These are phyloP conservation scores for Nicotiana obtusifolia DNA, from an alignment of 257 asterid species.

Conservation along the genomic window DNA sequence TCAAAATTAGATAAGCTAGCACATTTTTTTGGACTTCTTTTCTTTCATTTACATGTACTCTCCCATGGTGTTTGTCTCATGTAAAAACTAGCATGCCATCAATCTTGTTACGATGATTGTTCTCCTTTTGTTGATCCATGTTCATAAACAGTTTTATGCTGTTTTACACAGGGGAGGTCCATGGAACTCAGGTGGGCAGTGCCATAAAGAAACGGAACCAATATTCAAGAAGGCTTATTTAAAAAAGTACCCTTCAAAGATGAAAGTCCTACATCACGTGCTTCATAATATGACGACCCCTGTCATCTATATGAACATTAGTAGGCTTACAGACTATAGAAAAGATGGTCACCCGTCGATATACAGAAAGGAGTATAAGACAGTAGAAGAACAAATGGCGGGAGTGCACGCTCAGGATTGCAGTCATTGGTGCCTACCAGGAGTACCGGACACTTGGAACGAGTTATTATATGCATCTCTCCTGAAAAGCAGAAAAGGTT, in stretches of 20 bases:
- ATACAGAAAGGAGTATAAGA: slow-evolving; percentile 53
- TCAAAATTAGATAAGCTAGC: background rate
- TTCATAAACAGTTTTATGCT: background rate
- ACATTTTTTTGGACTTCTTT: background rate
- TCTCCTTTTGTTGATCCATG: background rate
- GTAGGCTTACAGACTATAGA: slow-evolving; percentile 68
- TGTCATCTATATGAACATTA: slow-evolving; percentile 61
- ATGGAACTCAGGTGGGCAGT: slow-evolving; percentile 93
- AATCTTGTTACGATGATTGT: background rate
- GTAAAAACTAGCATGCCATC: background rate
- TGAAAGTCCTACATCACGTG: slow-evolving; percentile 61
- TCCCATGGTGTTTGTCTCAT: background rate
- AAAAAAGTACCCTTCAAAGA: slow-evolving; percentile 71
- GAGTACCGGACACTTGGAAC: slow-evolving; percentile 95
- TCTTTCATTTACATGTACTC: background rate
- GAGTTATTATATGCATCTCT: slow-evolving; percentile 76
- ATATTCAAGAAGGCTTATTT: slow-evolving; percentile 45
- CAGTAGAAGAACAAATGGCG: slow-evolving; percentile 30
- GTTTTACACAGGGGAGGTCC: slow-evolving; percentile 74
- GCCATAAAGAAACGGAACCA: slow-evolving; percentile 72
- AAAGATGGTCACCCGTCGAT: slow-evolving; percentile 89
- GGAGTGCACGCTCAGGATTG: slow-evolving; percentile 68
- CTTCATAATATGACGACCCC: slow-evolving; percentile 58
- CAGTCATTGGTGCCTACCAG: slow-evolving; percentile 98
- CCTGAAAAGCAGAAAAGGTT: slow-evolving; percentile 45